Percentiles rank a stretch among this genome's conserved stretches.
Evolutionary conservation across 164 flowering plant species (phyloP).

Genomic region (Dillenia suffruticosa): DNA sequence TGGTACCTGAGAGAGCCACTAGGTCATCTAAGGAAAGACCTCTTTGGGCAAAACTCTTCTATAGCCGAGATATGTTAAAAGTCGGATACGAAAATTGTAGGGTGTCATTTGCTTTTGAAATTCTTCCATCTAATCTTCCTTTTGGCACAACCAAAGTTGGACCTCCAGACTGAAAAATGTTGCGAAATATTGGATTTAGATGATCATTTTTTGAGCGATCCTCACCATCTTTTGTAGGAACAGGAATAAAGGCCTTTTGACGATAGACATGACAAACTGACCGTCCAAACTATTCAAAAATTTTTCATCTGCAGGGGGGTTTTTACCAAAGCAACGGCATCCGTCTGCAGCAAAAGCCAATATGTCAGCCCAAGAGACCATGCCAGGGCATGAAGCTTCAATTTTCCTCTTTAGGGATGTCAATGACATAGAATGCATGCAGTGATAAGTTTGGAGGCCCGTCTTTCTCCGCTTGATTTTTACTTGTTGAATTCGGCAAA

Average conservation of each 20-base stretch:
- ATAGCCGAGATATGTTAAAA: constrained; percentile 66
- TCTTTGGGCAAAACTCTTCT: constrained; percentile 72
- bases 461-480: constrained; percentile 72
- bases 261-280: no score
- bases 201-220: no score
- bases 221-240: no score
- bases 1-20: constrained; percentile 80
- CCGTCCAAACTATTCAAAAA: no score
- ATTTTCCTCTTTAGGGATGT: constrained; percentile 59
- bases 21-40: constrained; percentile 70
- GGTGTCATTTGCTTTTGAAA: constrained; percentile 72
- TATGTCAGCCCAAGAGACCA: constrained; percentile 93
- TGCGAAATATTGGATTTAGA: no score
- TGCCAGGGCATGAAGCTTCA: constrained; percentile 69
- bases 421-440: constrained; percentile 80
- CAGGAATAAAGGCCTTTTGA: no score
- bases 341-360: constrained; percentile 77
- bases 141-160: constrained; percentile 83
- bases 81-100: constrained; percentile 63
- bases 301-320: no score
- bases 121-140: constrained; percentile 82
- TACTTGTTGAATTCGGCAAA: constrained; percentile 41
- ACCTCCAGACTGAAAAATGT: constrained; percentile 61
- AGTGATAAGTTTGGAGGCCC: constrained; percentile 78
- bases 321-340: constrained; percentile 64